Base-by-base conservation (phyloP, 2,329 filamentous ascomycete species). In the Colletotrichum horii region DNA sequence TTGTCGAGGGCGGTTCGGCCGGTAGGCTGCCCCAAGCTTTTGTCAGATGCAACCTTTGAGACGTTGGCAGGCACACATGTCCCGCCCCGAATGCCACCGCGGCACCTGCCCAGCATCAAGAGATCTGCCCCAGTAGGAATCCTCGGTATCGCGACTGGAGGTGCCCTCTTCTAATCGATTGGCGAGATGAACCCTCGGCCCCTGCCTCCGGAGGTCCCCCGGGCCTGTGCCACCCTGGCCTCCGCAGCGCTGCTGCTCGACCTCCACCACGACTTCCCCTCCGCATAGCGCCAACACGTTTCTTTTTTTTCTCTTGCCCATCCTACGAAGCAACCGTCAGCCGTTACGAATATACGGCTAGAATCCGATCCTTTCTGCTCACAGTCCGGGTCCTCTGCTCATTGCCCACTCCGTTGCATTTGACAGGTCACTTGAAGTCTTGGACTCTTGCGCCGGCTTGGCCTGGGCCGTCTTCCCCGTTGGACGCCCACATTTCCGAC, bases 271-370 rank as follows among this genome's bases (percentile, higher is more conserved):
- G 38, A 69, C 66, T 43, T 30, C 30, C 48, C 28, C 65, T 65
- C 70, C 34, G 22, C 48, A 12, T 74, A 28, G 66, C 66, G 38
- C 30, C 55, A 32, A 61, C 34, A 74, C 26, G 22, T 76, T 76
- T 74, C 74, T 76, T 76, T 70, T 76, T 70, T 69, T 75, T 19
- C 15, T 55, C 38, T 52, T n/a, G 6, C 9, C 8, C 24, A 58
- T n/a, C n/a, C 58, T 16, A 30, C 58, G 34, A 16, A 26, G 19
- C 28, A 12, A 36, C 55, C 28, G 36, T 34, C 15, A 22, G 11
- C 24, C 8, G 28, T 62, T 34, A 66, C 68, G 30, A 65, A 19
- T 34, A 62, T 26, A 60, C 58, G 7, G 71, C 22, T 56, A 55
- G 15, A 32, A 30, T 66, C 36, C 72, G 22, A 71, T 36, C 36